Base-by-base conservation (phyloP, 2,329 filamentous ascomycete genomes). In the Aureobasidium subglaciale region DNA sequence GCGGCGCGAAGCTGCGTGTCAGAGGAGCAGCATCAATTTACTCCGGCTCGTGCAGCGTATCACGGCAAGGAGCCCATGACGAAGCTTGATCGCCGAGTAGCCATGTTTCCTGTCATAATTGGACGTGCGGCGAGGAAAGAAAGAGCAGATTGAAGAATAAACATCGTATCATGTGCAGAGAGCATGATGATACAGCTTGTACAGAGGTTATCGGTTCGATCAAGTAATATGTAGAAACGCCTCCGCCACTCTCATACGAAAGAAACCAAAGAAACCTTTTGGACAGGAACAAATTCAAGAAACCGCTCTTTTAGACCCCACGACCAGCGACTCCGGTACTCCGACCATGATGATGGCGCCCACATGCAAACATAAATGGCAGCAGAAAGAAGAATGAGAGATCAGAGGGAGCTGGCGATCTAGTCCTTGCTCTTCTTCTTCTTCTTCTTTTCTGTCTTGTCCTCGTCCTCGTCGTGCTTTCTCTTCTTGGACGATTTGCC, bases 391-490 rank as follows among this genome's bases (percentile, higher is more conserved):
- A 46, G 24, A 24, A 20, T 20, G 34, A 49, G 34, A 49, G 16
- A 41, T n/a, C n/a, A n/a, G 27, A n/a, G 34, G 18, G 25, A 11
- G 37, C 9, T 25, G 11, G 27, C 25, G 20, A 30, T 57, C 50
- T 54, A 55, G 38, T 56, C 48, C 59, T 60, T 60, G 55, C 54
- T 58, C 59, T 60, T 60, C 58, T 59, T 59, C 59, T 60, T 58
- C 50, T 59, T 59, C 58, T 60, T 60, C 59, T 60, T 60, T 52
- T 60, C 54, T n/a, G 38, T 46, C 34, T 49, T 48, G 27, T 60
- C 59, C 27, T 22, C 59, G 18, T 58, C 59, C 22, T 60, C 58
- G 43, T 45, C 42, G 35, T 41, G 52, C 35, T 56, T 55, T 50
- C 57, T 59, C 56, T 59, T 58, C 49, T 58, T 56, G 50, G 59